Evolutionary conservation across 257 asterid genomes (phyloP).

Genomic region (Nicotiana otophora): DNA sequence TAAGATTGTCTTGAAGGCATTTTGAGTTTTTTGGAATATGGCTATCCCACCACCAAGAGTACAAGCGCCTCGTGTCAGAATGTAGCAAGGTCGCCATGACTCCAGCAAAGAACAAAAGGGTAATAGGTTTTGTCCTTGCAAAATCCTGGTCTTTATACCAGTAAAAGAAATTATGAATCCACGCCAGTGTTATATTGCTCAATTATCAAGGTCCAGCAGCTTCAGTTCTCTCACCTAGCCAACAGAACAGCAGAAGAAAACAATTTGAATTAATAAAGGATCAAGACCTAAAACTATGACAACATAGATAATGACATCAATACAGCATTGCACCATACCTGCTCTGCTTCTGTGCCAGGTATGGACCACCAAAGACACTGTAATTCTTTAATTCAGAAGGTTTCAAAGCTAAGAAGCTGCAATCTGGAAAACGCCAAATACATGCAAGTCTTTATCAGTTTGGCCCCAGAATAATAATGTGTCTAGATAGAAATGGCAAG

Average conservation of each 20-base stretch:
- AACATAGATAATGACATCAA: neutral
- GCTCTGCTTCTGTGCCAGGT: neutral
- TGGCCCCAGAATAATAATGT: neutral
- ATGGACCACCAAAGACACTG: neutral
- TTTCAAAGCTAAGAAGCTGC: neutral
- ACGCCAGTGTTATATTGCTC: conserved; percentile 14
- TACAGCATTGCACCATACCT: neutral
- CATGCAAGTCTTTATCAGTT: neutral
- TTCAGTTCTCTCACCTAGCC: neutral
- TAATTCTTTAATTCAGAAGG: neutral
- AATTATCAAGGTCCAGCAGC: neutral
- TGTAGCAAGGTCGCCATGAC: conserved; percentile 56
- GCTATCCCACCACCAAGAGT: conserved; percentile 98
- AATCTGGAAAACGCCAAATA: neutral
- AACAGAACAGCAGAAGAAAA: neutral
- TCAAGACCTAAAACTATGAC: neutral
- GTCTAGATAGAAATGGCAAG: neutral
- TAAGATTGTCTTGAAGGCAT: conserved; percentile 88
- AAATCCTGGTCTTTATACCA: conserved; percentile 30
- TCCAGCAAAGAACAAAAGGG: conserved; percentile 38
- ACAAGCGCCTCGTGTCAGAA: conserved; percentile 62
- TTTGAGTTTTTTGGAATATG: conserved; percentile 88
- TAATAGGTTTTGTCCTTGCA: conserved; percentile 26
- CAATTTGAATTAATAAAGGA: neutral
- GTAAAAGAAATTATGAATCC: conserved; percentile 19